Base-by-base conservation (phyloP, 495 filamentous ascomycete genomes). In the Peziza echinospora region DNA sequence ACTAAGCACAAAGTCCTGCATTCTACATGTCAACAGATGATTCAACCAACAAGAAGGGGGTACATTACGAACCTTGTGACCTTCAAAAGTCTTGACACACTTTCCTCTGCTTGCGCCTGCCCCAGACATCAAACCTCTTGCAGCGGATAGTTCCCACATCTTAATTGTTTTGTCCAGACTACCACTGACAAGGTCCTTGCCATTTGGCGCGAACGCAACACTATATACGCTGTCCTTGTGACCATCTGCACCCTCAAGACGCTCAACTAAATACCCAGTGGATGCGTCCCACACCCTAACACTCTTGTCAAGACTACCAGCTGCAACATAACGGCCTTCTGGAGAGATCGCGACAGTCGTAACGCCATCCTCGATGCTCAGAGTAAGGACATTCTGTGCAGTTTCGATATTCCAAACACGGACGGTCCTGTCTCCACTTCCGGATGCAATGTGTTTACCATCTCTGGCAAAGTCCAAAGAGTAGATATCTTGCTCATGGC, bases 141-240 rank as follows among this genome's bases (percentile, higher is more conserved):
- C 73, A 24, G 78, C 71, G 23, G 70, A 72, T 34, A 92, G 68
- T 63, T 92, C 84, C 84, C 84, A 92, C 71, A 89, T 81, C 70
- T 92, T 92, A 67, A 92, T 92, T 2, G 84, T 89, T 70, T 86
- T 87, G 61, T 92, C 84, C 51, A 92, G 66, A 71, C 80, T 84
- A 47, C 84, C 84, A 57, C 80, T 84, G 57, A 92, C 82, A 44
- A 92, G 73, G 53, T 86, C 82, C 47, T 79, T 78, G 43, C 83
- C 82, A 51, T 84, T 85, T 22, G 84, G 84, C 23, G 84, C 82
- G 59, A 92, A 92, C 2, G 84, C 84, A 43, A 92, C 84, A 34
- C 78, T 83, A 58, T 92, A 92, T n/a, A 92, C 84, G 53, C 80
- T 84, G 52, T 91, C 84, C 60, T 84, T 83, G 66, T 91, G 84